Percentiles rank a stretch among this genome's conserved stretches.
These are phyloP conservation scores for Cordyceps cateniannulata DNA, from an alignment of 2,329 filamentous ascomycete species.

Conservation along the genomic window DNA sequence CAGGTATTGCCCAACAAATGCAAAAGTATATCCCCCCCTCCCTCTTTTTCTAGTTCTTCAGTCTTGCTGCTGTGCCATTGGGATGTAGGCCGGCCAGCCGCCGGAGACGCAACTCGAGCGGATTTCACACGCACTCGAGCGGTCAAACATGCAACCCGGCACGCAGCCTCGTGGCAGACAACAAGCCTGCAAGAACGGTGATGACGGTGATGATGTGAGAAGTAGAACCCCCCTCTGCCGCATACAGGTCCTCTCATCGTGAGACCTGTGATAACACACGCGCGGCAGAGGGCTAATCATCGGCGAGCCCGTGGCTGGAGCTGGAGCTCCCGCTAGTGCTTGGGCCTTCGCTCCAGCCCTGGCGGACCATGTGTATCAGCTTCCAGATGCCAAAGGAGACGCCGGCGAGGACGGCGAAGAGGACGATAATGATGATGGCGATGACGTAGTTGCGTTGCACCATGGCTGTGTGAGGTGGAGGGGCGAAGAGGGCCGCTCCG, in stretches of 20 bases:
- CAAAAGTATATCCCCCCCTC: neutral
- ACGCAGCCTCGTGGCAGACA: too few species aligned
- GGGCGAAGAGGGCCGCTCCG: neutral
- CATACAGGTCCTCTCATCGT: too few species aligned
- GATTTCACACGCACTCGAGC: too few species aligned
- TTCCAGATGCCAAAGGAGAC: slow-evolving; percentile 60
- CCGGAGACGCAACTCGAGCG: too few species aligned
- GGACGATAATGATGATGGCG: slow-evolving; percentile 61
- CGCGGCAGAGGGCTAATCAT: neutral
- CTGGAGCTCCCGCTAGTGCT: slow-evolving; percentile 14
- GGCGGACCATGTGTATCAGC: slow-evolving; percentile 47
- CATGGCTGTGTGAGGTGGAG: slow-evolving; percentile 33
- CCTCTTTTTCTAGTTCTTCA: too few species aligned
- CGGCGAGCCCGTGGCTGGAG: slow-evolving; percentile 16
- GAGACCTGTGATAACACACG: too few species aligned
- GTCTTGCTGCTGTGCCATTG: too few species aligned
- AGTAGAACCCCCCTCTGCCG: too few species aligned
- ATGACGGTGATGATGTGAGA: too few species aligned
- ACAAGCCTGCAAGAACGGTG: too few species aligned
- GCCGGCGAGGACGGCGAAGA: slow-evolving; percentile 55
- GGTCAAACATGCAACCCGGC: too few species aligned
- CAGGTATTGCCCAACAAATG: neutral
- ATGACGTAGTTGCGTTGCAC: slow-evolving; percentile 61
- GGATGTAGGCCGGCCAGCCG: too few species aligned
- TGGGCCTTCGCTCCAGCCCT: slow-evolving; percentile 33